Evolutionary conservation across 257 asterid genomes (phyloP), one percentile per base, ranked within the genome.

Genomic region (Striga asiatica): DNA sequence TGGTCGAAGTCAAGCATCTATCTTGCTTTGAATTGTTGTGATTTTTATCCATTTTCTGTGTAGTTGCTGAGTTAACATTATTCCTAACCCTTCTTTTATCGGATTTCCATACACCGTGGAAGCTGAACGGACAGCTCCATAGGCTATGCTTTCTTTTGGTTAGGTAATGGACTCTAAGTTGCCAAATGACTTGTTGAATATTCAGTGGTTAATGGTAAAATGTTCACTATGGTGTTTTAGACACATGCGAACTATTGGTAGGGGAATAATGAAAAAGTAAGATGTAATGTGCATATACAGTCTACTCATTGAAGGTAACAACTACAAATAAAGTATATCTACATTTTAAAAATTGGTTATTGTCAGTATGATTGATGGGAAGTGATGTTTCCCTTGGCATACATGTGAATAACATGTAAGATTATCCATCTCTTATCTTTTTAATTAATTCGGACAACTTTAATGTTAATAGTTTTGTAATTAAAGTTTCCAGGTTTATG

Each of bases 21-120:
- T 53, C 27, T 9, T 41, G 6, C 8, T 35, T 3, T 28, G 21
- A 32, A 27, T 16, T 11, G 5, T 54, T 14, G 48, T 41, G 48
- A 41, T 41, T 41, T 11, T 6, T 16, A 35, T 41, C 48, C 45
- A 13, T 14, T 56, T 60, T 38, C 16, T 2, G 28, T 48, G 5
- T 38, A 50, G 20, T 38, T 17, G 22, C 35, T 25, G 23, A 16
- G 8, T 21, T 16, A 46, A 25, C 45, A 8, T 45, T 54, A 45
- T 54, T 42, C 20, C 55, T 24, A 52, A 41, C 54, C 60, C 48
- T 41, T n/a, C 64, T 18, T 8, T 38, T 49, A 18, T 50, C 47
- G 6, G 13, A 12, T 20, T 60, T 48, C 4, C 35, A 34, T 29
- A 34, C 13, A 29, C 51, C 2, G 48, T 31, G 18, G 16, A 31